A percentile compares a stretch with the other conserved stretches of the same genome.
Conservation (phyloP, 768 basidiomycete genomes). For the Paxillus ammoniavirescens region DNA sequence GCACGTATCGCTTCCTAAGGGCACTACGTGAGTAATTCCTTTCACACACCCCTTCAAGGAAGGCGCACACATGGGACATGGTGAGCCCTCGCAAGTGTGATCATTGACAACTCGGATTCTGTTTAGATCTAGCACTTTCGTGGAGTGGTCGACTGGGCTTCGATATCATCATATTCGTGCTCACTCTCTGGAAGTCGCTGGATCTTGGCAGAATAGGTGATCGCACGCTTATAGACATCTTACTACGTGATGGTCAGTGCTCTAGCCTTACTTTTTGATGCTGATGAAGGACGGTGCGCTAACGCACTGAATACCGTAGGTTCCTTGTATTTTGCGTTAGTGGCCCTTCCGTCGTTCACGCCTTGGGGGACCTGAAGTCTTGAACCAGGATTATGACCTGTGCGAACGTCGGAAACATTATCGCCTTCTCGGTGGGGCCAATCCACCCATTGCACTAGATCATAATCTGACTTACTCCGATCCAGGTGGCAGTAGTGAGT, state of each 20-base stretch:
- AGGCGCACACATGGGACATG: neutral
- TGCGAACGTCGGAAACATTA: constrained; percentile 10
- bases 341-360: neutral
- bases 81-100: neutral
- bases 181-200: constrained; percentile 18
- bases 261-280: neutral
- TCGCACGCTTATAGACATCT: constrained; percentile 8
- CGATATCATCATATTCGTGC: constrained; percentile 18
- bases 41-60: too few species aligned
- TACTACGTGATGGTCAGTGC: constrained; percentile 19
- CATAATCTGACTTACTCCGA: neutral
- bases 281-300: neutral
- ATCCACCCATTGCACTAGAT: neutral
- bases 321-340: constrained; percentile 18
- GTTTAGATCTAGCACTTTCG: constrained; percentile 5
- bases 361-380: neutral
- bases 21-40: constrained; percentile 9
- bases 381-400: constrained; percentile 11
- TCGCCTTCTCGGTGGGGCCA: constrained; percentile 9
- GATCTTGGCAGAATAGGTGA: constrained; percentile 1
- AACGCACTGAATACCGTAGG: neutral
- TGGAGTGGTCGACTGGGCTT: constrained; percentile 18
- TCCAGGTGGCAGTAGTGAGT: constrained; percentile 11
- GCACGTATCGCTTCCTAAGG: neutral
- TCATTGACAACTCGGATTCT: neutral